A percentile compares a stretch with the other conserved stretches of the same genome.
Conservation (phyloP, 208 protist genomes). For the Sergeia podlipaevii region DNA sequence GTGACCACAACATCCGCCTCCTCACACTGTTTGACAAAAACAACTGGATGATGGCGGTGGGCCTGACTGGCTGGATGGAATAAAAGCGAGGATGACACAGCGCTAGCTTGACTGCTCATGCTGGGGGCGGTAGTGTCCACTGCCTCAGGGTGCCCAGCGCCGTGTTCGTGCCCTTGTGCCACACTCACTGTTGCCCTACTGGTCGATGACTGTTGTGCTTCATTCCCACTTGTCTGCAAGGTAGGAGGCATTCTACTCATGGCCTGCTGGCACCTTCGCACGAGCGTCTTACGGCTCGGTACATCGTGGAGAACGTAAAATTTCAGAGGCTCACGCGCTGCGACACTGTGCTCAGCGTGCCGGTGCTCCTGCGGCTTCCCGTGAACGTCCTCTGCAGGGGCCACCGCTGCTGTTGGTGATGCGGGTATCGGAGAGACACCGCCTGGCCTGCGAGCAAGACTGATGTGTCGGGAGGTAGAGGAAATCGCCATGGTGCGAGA, state of each 20-base stretch:
- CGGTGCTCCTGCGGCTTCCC: not conserved
- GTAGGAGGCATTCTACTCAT: conserved; percentile 3
- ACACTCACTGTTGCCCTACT: not conserved
- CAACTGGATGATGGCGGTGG: not conserved
- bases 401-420: not conserved
- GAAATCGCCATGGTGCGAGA: too few species aligned
- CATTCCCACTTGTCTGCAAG: too few species aligned
- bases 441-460: not conserved
- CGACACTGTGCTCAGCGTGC: not conserved
- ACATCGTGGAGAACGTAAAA: conserved; percentile 42
- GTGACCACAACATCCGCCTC: conserved; percentile 63
- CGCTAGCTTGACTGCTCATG: too few species aligned
- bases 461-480: too few species aligned
- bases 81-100: too few species aligned
- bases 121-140: too few species aligned
- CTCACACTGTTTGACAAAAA: conserved; percentile 24
- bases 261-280: conserved; percentile 15
- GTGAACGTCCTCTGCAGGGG: not conserved
- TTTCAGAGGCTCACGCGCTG: not conserved
- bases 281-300: conserved; percentile 16
- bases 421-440: not conserved
- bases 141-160: too few species aligned
- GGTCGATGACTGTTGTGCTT: too few species aligned
- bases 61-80: not conserved
- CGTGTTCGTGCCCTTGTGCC: not conserved